phyloP scores from a whole-genome alignment of 2,329 filamentous ascomycete species.

The Diaporthe citriasiana region DNA sequence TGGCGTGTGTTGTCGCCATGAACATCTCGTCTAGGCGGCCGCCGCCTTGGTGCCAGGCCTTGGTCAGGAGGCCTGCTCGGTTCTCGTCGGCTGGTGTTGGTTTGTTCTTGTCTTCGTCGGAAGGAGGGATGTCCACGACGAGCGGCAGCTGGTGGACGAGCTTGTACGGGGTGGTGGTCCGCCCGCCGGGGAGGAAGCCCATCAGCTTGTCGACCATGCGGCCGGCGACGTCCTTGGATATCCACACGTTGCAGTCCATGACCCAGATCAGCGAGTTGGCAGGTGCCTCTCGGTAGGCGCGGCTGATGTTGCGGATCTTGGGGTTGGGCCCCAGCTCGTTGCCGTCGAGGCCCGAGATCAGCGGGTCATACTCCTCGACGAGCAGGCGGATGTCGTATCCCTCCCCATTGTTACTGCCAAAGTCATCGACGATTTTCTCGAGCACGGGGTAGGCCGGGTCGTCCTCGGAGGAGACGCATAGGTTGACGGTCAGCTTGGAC shows the following conservation, averaged over 20 bases:
- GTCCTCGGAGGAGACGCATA: conserved; percentile 81
- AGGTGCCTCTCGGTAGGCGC: conserved; percentile 89
- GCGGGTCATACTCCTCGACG: conserved; percentile 85
- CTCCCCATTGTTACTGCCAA: conserved; percentile 59
- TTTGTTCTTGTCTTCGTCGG: conserved; percentile 27
- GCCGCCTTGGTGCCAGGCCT: conserved; percentile 67
- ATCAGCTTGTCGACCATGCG: conserved; percentile 91
- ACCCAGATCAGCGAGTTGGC: conserved; percentile 90
- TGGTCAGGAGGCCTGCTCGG: not conserved
- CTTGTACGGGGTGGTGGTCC: conserved; percentile 75
- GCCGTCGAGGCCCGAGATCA: conserved; percentile 69
- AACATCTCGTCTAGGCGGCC: conserved; percentile 94
- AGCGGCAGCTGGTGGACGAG: conserved; percentile 96
- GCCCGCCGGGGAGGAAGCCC: conserved; percentile 70
- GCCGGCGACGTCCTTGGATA: conserved; percentile 81
- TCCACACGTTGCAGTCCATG: conserved; percentile 97
- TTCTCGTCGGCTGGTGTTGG: not conserved
- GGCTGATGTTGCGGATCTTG: conserved; percentile 98
- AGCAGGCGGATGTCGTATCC: conserved; percentile 78
- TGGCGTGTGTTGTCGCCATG: conserved; percentile 92
- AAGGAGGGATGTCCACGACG: conserved; percentile 78
- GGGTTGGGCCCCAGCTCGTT: conserved; percentile 87
- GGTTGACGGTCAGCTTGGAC: conserved; percentile 81
- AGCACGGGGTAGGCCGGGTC: conserved; percentile 87
- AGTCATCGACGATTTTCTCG: conserved; percentile 78